Base-by-base conservation (phyloP, 441 rosid genomes). In the Eutrema salsugineum region DNA sequence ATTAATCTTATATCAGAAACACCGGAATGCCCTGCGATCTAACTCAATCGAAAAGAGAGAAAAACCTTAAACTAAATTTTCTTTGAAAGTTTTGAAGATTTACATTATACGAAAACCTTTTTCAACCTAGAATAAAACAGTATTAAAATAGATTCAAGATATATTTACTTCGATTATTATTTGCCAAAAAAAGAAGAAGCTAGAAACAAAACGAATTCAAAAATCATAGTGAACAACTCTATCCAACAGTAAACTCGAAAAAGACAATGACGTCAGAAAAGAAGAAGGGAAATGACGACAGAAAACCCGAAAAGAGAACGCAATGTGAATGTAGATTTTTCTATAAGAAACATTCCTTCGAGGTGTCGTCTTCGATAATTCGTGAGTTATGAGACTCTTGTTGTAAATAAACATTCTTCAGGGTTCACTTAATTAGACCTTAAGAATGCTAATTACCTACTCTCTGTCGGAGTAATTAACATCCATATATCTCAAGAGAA, bases 381-480 rank as follows among this genome's bases (percentile, higher is more conserved):
- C 33, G 28, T 19, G 36, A 12, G 24, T 11, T 47, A 15, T 22
- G 58, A 35, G 66, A 35, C 8, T 11, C 20, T 10, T 24, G 42
- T 17, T 38, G 6, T 5, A 28, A 12, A 39, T 8, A 22, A 22
- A 22, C 40, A 42, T 27, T 36, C 38, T 20, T 53, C 42, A 14
- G 36, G 6, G 28, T 32, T 71, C 42, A 59, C 61, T 50, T 19
- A 20, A 19, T 19, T 1, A 0, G 30, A 14, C 28, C 27, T 40
- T 11, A 11, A 40, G 51, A 30, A 61, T 14, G 53, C 1, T 70
- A 66, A 11, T 59, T 24, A 69, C 59, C n/a, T 15, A 54, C 19
- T 42, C 14, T 9, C 4, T 84, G 81, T 86, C 86, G 75, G 86
- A 87, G 79, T 83, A 83, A 63, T 84, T 79, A 69, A 85, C 78